phyloP scores from a whole-genome alignment of 2,329 filamentous ascomycete species.

The Didymosphaeria variabile region DNA sequence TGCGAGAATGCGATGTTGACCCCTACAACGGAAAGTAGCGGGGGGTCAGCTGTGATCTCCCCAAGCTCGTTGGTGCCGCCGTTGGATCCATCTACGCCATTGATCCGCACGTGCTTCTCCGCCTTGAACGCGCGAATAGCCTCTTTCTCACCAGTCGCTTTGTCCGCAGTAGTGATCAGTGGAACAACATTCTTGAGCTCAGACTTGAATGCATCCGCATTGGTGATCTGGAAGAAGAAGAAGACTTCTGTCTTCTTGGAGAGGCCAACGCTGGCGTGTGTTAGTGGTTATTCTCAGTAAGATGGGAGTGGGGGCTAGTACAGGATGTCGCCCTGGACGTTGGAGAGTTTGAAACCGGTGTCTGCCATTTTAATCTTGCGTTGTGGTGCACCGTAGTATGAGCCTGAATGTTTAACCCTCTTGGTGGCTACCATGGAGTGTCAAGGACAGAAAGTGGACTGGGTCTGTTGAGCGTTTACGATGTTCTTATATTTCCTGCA shows the following conservation, averaged over 20 bases:
- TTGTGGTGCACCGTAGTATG: neutral
- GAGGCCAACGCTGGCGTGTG: slow-evolving; percentile 8
- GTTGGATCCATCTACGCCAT: neutral
- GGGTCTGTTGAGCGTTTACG: neutral
- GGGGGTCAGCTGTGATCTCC: neutral
- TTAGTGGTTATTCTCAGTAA: neutral
- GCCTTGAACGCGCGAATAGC: slow-evolving; percentile 4
- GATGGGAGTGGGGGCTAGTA: neutral
- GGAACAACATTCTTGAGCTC: slow-evolving; percentile 15
- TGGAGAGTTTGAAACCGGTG: slow-evolving; percentile 1
- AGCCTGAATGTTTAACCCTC: neutral
- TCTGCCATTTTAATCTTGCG: neutral
- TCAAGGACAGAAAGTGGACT: neutral
- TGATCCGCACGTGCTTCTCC: neutral
- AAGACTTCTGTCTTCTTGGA: slow-evolving; percentile 15
- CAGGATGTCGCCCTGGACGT: slow-evolving; percentile 11
- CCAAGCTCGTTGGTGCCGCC: slow-evolving; percentile 10
- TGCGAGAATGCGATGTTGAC: slow-evolving; percentile 26
- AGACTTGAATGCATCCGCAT: slow-evolving; percentile 12
- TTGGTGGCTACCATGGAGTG: neutral
- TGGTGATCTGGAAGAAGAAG: slow-evolving; percentile 15
- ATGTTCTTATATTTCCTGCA: neutral
- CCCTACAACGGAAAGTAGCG: slow-evolving; percentile 10
- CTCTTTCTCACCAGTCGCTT: slow-evolving; percentile 9
- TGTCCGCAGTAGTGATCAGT: slow-evolving; percentile 19